Conservation (phyloP, 257 asterid genomes). For the Solanum chaucha region DNA sequence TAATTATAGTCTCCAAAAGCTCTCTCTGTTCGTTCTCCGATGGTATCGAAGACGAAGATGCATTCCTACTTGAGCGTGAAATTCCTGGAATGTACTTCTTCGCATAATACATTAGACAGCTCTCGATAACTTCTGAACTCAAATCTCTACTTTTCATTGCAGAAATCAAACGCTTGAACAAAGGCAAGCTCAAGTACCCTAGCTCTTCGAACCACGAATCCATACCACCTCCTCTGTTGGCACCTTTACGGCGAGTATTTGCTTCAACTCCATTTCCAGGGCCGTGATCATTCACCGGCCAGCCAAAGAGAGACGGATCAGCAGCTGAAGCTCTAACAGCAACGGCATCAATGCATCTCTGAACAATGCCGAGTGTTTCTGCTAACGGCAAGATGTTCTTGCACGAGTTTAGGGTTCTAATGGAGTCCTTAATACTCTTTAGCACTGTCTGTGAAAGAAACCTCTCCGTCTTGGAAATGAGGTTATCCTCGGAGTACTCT, state of each 20-base stretch:
- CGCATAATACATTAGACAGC: slow-evolving; percentile 70
- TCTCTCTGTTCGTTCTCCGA: slow-evolving; percentile 81
- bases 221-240: slow-evolving; percentile 12
- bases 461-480: slow-evolving; percentile 63
- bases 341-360: slow-evolving; percentile 63
- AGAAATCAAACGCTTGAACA: slow-evolving; percentile 53
- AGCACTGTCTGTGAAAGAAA: slow-evolving; percentile 45
- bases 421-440: slow-evolving; percentile 39
- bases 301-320: slow-evolving; percentile 83
- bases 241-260: slow-evolving; percentile 18
- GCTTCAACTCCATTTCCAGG: slow-evolving; percentile 8
- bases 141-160: slow-evolving; percentile 56
- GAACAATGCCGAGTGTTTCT: slow-evolving; percentile 56
- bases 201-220: slow-evolving; percentile 81
- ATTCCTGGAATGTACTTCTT: slow-evolving; percentile 75
- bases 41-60: slow-evolving; percentile 41
- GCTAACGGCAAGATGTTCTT: slow-evolving; percentile 49
- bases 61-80: slow-evolving; percentile 53
- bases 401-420: slow-evolving; percentile 49
- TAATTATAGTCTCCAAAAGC: slow-evolving; percentile 57
- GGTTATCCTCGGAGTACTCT: slow-evolving; percentile 73
- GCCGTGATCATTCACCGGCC: slow-evolving; percentile 77
- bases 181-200: slow-evolving; percentile 36
- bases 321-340: slow-evolving; percentile 51
- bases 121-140: slow-evolving; percentile 67